Evolutionary conservation across 208 protist species (phyloP), one percentile per base, ranked within the genome.

Genomic region (Leishmania major): DNA sequence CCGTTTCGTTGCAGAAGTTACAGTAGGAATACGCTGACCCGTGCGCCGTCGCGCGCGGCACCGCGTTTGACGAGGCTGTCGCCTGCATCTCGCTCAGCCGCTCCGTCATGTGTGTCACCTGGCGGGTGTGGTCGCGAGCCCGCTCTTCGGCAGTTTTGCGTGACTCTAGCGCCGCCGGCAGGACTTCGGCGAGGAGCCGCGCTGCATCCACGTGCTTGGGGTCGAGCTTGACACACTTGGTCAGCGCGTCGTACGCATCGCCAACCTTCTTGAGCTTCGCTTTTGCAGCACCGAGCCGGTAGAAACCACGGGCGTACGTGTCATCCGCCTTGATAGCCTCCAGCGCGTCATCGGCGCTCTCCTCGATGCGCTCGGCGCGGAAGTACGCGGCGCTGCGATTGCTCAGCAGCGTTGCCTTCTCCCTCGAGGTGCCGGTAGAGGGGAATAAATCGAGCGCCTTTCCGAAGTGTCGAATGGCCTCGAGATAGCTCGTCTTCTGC

Each of bases 301-400:
- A 96, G 76, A 91, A 94, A 19, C 86, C 94, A 22, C 94, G 88
- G 35, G 92, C 88, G 82, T 97, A 97, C 47, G 76, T 87, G 35
- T 86, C 77, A 85, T 96, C 90, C 37, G 88, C 79, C 64, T 88
- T 78, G 19, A 79, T 84, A 15, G 92, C 88, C 57, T 67, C 79
- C 77, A 81, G 47, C 13, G 89, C 94, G 81, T 96, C 93, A 51
- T 91, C 88, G 13, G 88, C 82, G 75, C 92, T 95, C 70, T 92
- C 90, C 53, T 84, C 85, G 72, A 90, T 81, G 53, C 85, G 85
- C 4, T 75, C 82, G 8, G 82, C 79, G 15, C 89, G 87, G 80
- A 90, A 92, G 78, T 90, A 84, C 5, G 94, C 93, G 5, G 93
- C 93, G 79, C 94, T 96, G 74, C 93, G 87, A 80, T 97, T 97